Base-by-base conservation (phyloP, 345 rosid species). In the Ricinus communis region DNA sequence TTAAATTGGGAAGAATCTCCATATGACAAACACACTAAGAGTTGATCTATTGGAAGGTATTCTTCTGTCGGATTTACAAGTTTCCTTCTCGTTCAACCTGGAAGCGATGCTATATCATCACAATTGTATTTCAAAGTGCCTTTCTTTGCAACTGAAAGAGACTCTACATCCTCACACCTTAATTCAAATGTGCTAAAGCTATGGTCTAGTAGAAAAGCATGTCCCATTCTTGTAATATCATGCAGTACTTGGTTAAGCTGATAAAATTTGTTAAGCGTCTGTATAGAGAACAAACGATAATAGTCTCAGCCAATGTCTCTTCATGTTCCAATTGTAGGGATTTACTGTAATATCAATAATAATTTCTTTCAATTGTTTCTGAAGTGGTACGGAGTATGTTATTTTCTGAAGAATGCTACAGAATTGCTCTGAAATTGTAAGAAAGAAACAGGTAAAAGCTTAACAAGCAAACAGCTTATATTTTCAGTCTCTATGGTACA, bases 1-100 rank as follows among this genome's bases (percentile, higher is more conserved):
- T 53, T 43, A 14, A 25, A 51, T 16, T 40, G 76, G 56, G 59
- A 68, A 40, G 19, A 28, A n/a, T n/a, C n/a, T 74, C 38, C 64
- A 5, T 9, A 51, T 57, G 4, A 64, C 40, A n/a, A n/a, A 18
- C 33, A 47, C 62, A 27, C 28, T 25, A 24, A 64, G 36, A n/a
- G n/a, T n/a, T n/a, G 61, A 49, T 70, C 16, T 65, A 56, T 49
- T 30, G 46, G 36, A 46, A 74, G 62, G 31, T 24, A 61, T 52
- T 68, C 46, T 46, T 64, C 33, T 1, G 7, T 25, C 30, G 21
- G 66, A 36, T 52, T n/a, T 9, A 49, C 40, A 59, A 33, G 47
- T 38, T 66, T 55, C 54, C 22, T 66, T 27, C 22, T 62, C 1
- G 1, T 13, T 53, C 40, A 28, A 71, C 63, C 43, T 22, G 60